Evolutionary conservation across 768 basidiomycete genomes (phyloP).

Genomic region (Boletus coccyginus): DNA sequence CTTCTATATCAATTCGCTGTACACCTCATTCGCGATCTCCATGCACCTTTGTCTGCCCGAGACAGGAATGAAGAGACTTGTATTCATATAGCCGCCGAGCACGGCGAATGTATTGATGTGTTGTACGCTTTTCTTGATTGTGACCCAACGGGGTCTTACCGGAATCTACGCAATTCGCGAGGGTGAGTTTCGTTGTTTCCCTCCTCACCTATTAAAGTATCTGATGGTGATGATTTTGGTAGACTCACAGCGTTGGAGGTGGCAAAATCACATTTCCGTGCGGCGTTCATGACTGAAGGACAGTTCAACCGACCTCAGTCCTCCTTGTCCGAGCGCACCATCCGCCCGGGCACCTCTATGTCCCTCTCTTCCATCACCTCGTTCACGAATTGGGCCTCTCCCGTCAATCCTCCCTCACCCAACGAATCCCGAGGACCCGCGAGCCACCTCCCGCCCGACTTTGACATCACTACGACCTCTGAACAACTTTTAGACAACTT

Average conservation of each 20-base stretch:
- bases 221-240: background rate
- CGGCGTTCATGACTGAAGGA: slow-evolving; percentile 53
- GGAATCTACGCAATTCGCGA: slow-evolving; percentile 63
- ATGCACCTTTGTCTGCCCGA: slow-evolving; percentile 62
- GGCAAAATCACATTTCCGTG: slow-evolving; percentile 63
- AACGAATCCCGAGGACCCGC: slow-evolving; percentile 33
- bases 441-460: slow-evolving; percentile 36
- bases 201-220: background rate
- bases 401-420: slow-evolving; percentile 14
- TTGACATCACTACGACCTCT: slow-evolving; percentile 44
- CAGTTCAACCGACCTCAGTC: slow-evolving; percentile 50
- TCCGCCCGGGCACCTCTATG: slow-evolving; percentile 39
- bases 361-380: slow-evolving; percentile 53
- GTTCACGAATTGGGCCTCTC: slow-evolving; percentile 33
- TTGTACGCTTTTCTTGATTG: slow-evolving; percentile 63
- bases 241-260: slow-evolving; percentile 64
- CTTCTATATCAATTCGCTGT: slow-evolving; percentile 56
- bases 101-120: slow-evolving; percentile 62
- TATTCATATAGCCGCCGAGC: slow-evolving; percentile 76
- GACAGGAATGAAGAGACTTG: slow-evolving; percentile 74
- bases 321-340: slow-evolving; percentile 53
- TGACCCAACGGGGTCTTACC: slow-evolving; percentile 53
- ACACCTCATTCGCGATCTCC: slow-evolving; percentile 69
- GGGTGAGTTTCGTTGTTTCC: slow-evolving; percentile 47
- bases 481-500: slow-evolving; percentile 55